Evolutionary conservation across 2,329 filamentous ascomycete genomes (phyloP).

Genomic region (Aureobasidium uvarum): DNA sequence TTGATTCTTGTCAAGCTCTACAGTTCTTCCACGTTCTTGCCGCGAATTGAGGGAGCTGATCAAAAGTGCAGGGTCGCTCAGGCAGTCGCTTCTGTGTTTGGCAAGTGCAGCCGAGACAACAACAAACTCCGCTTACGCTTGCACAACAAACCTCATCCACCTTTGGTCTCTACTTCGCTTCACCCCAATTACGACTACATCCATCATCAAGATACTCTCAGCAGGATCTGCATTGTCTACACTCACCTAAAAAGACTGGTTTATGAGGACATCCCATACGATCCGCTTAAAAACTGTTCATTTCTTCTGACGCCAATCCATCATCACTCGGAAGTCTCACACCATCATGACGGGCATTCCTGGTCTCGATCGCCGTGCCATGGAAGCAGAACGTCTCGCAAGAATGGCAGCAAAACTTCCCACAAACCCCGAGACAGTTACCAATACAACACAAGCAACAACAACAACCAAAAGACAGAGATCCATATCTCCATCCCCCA

Average conservation of each 20-base stretch:
- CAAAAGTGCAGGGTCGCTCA: not conserved
- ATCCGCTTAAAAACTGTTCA: not conserved
- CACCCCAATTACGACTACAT: not conserved
- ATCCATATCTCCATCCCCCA: constrained; percentile 42
- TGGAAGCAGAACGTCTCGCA: constrained; percentile 80
- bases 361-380: constrained; percentile 70
- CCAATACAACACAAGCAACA: not conserved
- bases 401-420: constrained; percentile 53
- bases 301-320: not conserved
- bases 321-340: not conserved
- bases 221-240: not conserved
- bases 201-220: not conserved
- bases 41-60: not conserved
- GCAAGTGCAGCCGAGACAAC: constrained; percentile 7
- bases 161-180: not conserved
- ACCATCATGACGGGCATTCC: constrained; percentile 41
- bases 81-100: not conserved
- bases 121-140: not conserved
- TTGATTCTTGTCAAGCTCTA: no score
- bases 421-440: constrained; percentile 35
- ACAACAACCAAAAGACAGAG: constrained; percentile 51
- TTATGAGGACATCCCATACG: not conserved
- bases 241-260: not conserved
- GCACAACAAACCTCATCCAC: not conserved
- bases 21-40: not conserved